Base-by-base conservation (phyloP, 306 rosid genomes). In the Cucumis melo region DNA sequence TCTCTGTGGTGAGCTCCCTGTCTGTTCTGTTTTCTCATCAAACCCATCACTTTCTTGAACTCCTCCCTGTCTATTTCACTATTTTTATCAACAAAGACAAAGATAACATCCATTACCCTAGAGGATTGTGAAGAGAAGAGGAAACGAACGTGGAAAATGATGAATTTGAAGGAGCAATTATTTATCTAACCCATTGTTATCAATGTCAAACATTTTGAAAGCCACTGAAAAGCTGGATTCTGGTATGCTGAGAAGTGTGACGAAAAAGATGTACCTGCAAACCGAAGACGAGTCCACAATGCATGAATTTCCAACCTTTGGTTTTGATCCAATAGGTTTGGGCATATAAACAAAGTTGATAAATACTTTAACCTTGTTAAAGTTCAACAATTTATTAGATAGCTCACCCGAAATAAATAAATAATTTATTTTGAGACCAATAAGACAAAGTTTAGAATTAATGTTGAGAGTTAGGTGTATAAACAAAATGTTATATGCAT, bases 151-250 rank as follows among this genome's bases (percentile, higher is more conserved):
- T 2, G 48, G 17, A 82, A 13, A 39, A 3, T 42, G 56, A 41
- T 57, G 36, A 61, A 39, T 10, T 41, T 41, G 58, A 42, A 59
- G 5, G 2, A 13, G 5, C 51, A 46, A 46, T 46, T 32, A 15
- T 5, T 19, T 23, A 7, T 23, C 85, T 17, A 63, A 90, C 92
- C 95, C 96, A 20, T 90, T 89, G 76, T 86, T 86, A 85, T 93
- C 84, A 64, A 84, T 84, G 62, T 93, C 96, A 81, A 93, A 91
- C 98, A 93, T 91, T 80, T 89, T 93, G 75, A 93, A 93, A 5
- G 91, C 93, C 83, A 87, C 91, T 17, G 88, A 75, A 70, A 93
- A 91, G 79, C 93, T 87, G 1, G 87, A 78, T 70, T 93, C 95
- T 6, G 96, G 98, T 78, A 93, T 91, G 80, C 93, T 83, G 55